Base-by-base conservation (phyloP, 2,329 filamentous ascomycete species). In the Sporothrix euskadiensis region DNA sequence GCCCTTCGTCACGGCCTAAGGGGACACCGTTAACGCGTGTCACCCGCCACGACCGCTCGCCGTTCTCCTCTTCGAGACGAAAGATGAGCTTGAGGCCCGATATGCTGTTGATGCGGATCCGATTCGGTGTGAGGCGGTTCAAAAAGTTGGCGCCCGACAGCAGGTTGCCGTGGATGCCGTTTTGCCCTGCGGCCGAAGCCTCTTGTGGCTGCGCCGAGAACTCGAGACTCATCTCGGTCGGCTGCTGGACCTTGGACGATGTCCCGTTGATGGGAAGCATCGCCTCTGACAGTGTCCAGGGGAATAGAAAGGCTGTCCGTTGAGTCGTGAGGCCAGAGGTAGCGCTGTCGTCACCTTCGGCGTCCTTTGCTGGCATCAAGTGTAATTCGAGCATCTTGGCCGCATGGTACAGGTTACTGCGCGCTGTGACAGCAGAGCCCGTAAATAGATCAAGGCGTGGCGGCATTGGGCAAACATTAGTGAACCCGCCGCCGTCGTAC, bases 331-430 rank as follows among this genome's bases (percentile, higher is more conserved):
- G 14, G 35, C 9, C n/a, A 10, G 39, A 19, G 4, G n/a, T 19
- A 7, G 44, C 14, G 6, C 41, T 66, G 41, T 12, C 19, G n/a
- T 59, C 41, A 19, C 22, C 30, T 2, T 32, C 41, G 39, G 61
- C 49, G 49, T 32, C 59, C 3, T 52, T 47, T 14, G 16, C 10
- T 5, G 41, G 57, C 68, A 35, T 92, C 52, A 91, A 86, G 80
- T 97, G 92, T 39, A 98, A 84, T 65, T 93, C 90, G 39, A 94
- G 92, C 76, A 98, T 87, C 75, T 91, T 93, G 26, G 94, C 93
- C 6, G 95, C 94, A 79, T 97, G 94, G 81, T 94, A 99, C 9
- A 98, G 83, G 79, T 98, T 94, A 0, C 86, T 82, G 66, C 95
- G 89, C 9, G 93, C 91, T 57, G 94, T 93, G 3, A 92, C 93